A percentile compares a stretch with the other conserved stretches of the same genome.
Evolutionary conservation across 2,329 filamentous ascomycete species (phyloP).

Genomic region (Catunica adiposa): DNA sequence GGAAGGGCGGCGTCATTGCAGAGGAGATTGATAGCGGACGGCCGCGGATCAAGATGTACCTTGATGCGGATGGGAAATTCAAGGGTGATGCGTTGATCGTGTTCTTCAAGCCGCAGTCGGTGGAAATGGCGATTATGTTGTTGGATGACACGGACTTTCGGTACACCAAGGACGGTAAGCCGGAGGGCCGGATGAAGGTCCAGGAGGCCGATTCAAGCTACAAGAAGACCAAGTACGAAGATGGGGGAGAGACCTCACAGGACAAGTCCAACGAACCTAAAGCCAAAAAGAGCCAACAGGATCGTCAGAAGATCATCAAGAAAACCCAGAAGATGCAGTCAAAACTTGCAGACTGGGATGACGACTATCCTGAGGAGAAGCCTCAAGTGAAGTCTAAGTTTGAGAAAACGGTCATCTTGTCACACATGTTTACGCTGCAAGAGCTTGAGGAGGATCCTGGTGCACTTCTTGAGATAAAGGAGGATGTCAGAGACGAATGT

Average conservation of each 20-base stretch:
- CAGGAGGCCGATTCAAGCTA: slow-evolving; percentile 77
- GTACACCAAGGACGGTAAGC: slow-evolving; percentile 34
- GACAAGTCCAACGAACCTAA: slow-evolving; percentile 18
- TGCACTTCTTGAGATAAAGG: slow-evolving; percentile 76
- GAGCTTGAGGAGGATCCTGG: slow-evolving; percentile 75
- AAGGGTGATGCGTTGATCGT: slow-evolving; percentile 89
- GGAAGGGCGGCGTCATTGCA: slow-evolving; percentile 76
- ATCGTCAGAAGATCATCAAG: slow-evolving; percentile 79
- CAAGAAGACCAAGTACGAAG: slow-evolving; percentile 65
- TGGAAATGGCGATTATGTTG: slow-evolving; percentile 65
- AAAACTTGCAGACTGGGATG: slow-evolving; percentile 87
- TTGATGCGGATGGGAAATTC: slow-evolving; percentile 62
- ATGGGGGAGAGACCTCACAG: slow-evolving; percentile 25
- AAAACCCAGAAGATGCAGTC: slow-evolving; percentile 84
- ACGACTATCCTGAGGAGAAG: slow-evolving; percentile 48
- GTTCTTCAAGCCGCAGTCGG: slow-evolving; percentile 91
- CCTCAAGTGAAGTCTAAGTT: slow-evolving; percentile 33
- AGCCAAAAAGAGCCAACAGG: slow-evolving; percentile 40
- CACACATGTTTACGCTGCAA: slow-evolving; percentile 79
- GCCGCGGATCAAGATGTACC: slow-evolving; percentile 87
- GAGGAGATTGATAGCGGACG: slow-evolving; percentile 82
- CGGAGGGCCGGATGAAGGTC: slow-evolving; percentile 55
- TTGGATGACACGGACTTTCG: slow-evolving; percentile 73
- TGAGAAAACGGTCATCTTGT: slow-evolving; percentile 73
- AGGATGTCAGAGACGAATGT: slow-evolving; percentile 85